Evolutionary conservation across 2,329 filamentous ascomycete genomes (phyloP), one percentile per base, ranked within the genome.

Genomic region (Calonectria crousiana): DNA sequence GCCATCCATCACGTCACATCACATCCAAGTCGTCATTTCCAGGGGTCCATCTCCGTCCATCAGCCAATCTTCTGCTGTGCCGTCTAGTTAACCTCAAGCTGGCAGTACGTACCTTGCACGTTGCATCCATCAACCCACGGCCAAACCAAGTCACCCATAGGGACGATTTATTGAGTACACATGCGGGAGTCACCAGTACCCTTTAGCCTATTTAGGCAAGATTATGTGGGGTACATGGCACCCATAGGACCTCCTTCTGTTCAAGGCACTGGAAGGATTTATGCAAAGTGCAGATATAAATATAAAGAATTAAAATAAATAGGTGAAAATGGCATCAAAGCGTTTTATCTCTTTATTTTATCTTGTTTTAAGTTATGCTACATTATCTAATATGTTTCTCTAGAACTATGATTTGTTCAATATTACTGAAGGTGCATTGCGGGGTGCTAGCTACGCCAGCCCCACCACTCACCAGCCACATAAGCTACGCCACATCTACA

Each of bases 401-500:
- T 23, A 20, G 26, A 32, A 4, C 30, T 53, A 20, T 32, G 3
- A 32, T 20, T 6, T 52, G 30, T 20, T 14, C 28, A 20, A 30
- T 11, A 32, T 14, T 53, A 18, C 41, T 44, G 5, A n/a, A 44
- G 8, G 41, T n/a, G 18, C 41, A 44, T 44, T 41, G 38, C 38
- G 38, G 38, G 38, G 38, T 47, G 41, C 44, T 13, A 23, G 20
- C 3, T 11, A 23, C 44, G 44, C 44, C 44, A 47, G 44, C 10
- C n/a, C 44, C 41, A 9, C 51, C 51, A 53, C 51, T 30, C 51
- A 32, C 51, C 34, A 60, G 53, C 34, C 53, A 65, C 60, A 65
- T n/a, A 18, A 38, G 49, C 74, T 70, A 49, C 73, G 78, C 79
- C 78, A 80, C 67, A 74, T 14, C 8, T 65, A 34, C 82, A 84